A percentile compares a stretch with the other conserved stretches of the same genome.
These are phyloP conservation scores for Tranzscheliella williamsii DNA, from an alignment of 1,284 basidiomycete genomes.

Conservation along the genomic window DNA sequence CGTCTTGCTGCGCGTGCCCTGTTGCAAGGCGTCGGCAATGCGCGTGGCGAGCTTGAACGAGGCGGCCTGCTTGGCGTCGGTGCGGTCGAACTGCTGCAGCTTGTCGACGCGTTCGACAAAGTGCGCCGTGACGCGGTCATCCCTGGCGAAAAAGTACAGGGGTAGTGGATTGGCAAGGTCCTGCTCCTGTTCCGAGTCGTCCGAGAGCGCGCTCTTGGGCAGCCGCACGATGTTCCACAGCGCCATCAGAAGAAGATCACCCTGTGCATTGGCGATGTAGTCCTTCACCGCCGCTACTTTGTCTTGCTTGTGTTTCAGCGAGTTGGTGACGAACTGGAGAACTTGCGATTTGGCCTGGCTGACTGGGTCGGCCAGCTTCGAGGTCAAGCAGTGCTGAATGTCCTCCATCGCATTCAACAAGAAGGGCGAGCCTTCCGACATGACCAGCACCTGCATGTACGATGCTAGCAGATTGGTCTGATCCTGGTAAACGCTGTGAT, in stretches of 20 bases:
- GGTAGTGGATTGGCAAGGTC: constrained; percentile 39
- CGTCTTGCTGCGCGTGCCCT: constrained; percentile 26
- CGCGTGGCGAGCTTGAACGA: constrained; percentile 16
- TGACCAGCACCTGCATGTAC: constrained; percentile 56
- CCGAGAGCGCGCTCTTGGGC: constrained; percentile 1
- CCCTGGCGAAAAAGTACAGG: constrained; percentile 49
- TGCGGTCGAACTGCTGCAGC: constrained; percentile 1
- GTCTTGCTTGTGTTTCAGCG: constrained; percentile 29
- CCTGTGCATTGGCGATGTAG: constrained; percentile 51
- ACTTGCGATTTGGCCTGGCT: constrained; percentile 30
- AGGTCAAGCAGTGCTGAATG: constrained; percentile 28
- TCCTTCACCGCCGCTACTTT: constrained; percentile 53
- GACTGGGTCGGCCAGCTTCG: constrained; percentile 21
- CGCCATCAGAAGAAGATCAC: constrained; percentile 54
- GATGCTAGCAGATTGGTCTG: constrained; percentile 49
- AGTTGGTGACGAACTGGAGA: constrained; percentile 45
- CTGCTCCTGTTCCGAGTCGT: not conserved
- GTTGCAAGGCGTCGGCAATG: constrained; percentile 15
- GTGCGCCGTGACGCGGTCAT: constrained; percentile 39
- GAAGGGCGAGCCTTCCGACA: constrained; percentile 46
- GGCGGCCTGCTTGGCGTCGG: constrained; percentile 1
- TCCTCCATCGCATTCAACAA: constrained; percentile 33
- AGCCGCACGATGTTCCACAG: constrained; percentile 46
- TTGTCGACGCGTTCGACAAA: constrained; percentile 17
- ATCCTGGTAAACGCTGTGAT: constrained; percentile 49